Conservation (phyloP, 2,329 filamentous ascomycete species). For the Stagonosporopsis vannaccii region DNA sequence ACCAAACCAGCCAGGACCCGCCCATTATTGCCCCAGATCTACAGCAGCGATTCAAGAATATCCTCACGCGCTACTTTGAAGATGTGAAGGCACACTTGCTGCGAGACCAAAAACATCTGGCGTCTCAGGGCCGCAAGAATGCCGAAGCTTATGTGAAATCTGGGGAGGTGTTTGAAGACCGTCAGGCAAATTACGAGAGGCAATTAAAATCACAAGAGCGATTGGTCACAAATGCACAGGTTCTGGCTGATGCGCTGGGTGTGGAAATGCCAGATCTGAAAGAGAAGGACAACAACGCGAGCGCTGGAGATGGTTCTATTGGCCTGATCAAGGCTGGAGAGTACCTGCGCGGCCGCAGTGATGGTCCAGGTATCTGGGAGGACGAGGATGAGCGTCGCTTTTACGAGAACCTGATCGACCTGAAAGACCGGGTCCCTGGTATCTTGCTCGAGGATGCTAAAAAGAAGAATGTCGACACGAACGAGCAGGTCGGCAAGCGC, state of each 20-base stretch:
- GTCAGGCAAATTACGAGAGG: constrained; percentile 94
- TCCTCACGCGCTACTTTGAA: constrained; percentile 87
- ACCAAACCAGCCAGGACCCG: constrained; percentile 66
- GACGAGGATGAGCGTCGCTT: constrained; percentile 98
- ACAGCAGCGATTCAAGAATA: constrained; percentile 84
- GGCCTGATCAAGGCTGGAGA: constrained; percentile 94
- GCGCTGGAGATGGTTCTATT: constrained; percentile 76
- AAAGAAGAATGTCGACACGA: constrained; percentile 85
- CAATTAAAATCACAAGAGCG: constrained; percentile 92
- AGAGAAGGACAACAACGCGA: constrained; percentile 76
- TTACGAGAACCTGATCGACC: constrained; percentile 94
- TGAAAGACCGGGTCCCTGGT: constrained; percentile 93
- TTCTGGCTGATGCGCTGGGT: constrained; percentile 85
- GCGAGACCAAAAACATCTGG: constrained; percentile 90
- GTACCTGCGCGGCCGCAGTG: constrained; percentile 86
- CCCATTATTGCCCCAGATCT: constrained; percentile 79
- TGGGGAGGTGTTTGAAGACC: constrained; percentile 96
- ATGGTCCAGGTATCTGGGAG: constrained; percentile 96
- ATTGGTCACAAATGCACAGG: constrained; percentile 86
- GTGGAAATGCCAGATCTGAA: constrained; percentile 93
- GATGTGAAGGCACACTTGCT: constrained; percentile 88
- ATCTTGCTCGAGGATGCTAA: constrained; percentile 93
- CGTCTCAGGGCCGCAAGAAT: constrained; percentile 88
- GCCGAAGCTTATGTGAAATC: constrained; percentile 98
- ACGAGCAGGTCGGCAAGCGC: constrained; percentile 84